Base-by-base conservation (phyloP, 495 filamentous ascomycete species). In the Lophiostoma macrostomum region DNA sequence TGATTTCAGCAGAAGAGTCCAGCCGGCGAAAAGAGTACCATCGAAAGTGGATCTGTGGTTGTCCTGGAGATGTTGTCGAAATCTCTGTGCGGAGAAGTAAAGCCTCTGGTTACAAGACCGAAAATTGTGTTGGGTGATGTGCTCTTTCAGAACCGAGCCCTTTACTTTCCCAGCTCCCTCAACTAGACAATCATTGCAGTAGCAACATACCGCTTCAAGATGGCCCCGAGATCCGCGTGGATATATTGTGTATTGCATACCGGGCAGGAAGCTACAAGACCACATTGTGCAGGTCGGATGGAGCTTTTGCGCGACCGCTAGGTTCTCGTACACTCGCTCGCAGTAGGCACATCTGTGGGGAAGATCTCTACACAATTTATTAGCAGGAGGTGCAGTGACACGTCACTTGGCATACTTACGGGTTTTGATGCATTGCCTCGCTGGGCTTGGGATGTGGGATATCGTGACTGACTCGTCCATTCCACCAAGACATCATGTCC, bases 401-500 rank as follows among this genome's bases (percentile, higher is more conserved):
- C 24, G 18, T 28, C 14, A 36, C 14, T 18, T 22, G 31, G 30
- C 14, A 10, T 7, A 32, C 55, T 35, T 58, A 58, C 55, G 41
- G 28, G 20, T 58, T 47, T 20, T 13, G 28, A 19, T 13, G 1
- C 3, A 38, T 52, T 2, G 8, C 16, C 24, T 40, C 11, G 13
- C 12, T 20, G 2, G 27, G 5, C 24, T 41, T 25, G 8, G 32
- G 14, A 16, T 38, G 46, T 14, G 23, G 13, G 6, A 42, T 30
- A 7, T 41, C 45, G 38, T 57, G 53, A 22, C 36, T 43, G 2
- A 50, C 44, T 1, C 55, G 36, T 3, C n/a, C 47, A 30, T 12
- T 39, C 55, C 55, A 58, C 55, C 55, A 58, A 19, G 55, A 58
- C 47, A 58, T 58, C 55, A 58, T 58, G 16, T 58, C 55, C 5